Percentiles rank a stretch among this genome's conserved stretches.
phyloP scores from a whole-genome alignment of 1,284 basidiomycete species.

The Xerocomus cyaneibrunnescens region DNA sequence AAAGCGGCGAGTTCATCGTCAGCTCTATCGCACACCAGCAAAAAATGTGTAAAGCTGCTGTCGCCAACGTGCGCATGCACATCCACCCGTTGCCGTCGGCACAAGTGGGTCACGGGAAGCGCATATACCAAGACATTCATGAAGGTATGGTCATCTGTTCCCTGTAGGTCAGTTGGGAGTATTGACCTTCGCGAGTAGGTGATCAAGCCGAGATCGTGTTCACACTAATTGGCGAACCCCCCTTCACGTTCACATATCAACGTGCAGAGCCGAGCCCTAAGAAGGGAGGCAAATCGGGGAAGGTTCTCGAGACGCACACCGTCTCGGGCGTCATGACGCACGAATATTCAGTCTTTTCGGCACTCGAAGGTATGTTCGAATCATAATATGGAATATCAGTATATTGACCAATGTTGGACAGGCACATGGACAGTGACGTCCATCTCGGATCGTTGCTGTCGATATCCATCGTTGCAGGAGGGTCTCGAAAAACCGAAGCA shows the following conservation, averaged over 20 bases:
- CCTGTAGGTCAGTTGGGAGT: neutral
- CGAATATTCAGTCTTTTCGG: constrained; percentile 86
- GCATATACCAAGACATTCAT: constrained; percentile 81
- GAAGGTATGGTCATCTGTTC: constrained; percentile 57
- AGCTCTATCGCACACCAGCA: constrained; percentile 89
- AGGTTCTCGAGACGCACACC: constrained; percentile 85
- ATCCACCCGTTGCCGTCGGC: constrained; percentile 88
- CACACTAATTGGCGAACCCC: constrained; percentile 84
- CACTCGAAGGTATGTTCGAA: constrained; percentile 71
- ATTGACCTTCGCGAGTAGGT: constrained; percentile 43
- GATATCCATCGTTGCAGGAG: constrained; percentile 61
- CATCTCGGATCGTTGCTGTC: constrained; percentile 81
- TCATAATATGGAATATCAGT: neutral
- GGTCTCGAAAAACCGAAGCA: constrained; percentile 35
- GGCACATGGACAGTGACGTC: constrained; percentile 94
- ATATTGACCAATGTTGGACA: constrained; percentile 34
- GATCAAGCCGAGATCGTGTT: constrained; percentile 94
- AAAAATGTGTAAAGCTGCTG: constrained; percentile 80
- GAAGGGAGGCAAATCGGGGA: constrained; percentile 64
- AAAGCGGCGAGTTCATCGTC: constrained; percentile 79
- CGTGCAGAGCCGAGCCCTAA: constrained; percentile 66
- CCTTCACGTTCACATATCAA: constrained; percentile 95
- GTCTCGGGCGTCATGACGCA: constrained; percentile 76
- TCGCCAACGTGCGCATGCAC: constrained; percentile 73
- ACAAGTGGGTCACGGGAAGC: constrained; percentile 81